Percentiles rank a stretch among this genome's conserved stretches.
These are phyloP conservation scores for Penicillium chermesinum DNA, from an alignment of 495 filamentous ascomycete species.

Conservation along the genomic window DNA sequence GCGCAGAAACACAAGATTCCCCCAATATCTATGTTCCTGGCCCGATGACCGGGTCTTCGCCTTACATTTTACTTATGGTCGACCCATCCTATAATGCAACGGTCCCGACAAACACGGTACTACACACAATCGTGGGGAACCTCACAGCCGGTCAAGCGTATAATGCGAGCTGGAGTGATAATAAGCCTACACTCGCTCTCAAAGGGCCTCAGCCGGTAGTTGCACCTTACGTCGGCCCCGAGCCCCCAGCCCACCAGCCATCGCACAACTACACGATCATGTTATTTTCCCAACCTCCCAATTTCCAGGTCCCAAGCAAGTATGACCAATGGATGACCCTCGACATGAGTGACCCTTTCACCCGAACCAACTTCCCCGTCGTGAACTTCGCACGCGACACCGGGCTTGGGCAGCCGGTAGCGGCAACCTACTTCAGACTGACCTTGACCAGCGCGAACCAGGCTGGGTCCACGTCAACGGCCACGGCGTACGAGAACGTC, in stretches of 20 bases:
- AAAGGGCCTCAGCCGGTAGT: neutral
- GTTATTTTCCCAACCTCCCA: neutral
- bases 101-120: neutral
- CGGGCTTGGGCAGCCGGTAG: neutral
- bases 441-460: neutral
- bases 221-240: neutral
- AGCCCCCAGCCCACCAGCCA: neutral
- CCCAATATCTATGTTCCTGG: neutral
- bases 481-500: too few species aligned
- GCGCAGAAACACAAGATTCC: neutral
- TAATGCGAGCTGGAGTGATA: too few species aligned
- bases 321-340: neutral
- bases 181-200: neutral
- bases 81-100: conserved; percentile 2
- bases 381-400: neutral
- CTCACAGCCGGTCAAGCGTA: neutral
- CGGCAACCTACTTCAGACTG: neutral
- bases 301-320: neutral
- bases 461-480: neutral
- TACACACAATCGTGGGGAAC: conserved; percentile 2
- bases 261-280: conserved; percentile 3
- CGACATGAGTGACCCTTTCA: neutral
- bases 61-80: conserved; percentile 2
- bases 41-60: neutral
- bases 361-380: conserved; percentile 1